phyloP scores from a whole-genome alignment of 306 rosid species.

The Vigna reflexopilosa region DNA sequence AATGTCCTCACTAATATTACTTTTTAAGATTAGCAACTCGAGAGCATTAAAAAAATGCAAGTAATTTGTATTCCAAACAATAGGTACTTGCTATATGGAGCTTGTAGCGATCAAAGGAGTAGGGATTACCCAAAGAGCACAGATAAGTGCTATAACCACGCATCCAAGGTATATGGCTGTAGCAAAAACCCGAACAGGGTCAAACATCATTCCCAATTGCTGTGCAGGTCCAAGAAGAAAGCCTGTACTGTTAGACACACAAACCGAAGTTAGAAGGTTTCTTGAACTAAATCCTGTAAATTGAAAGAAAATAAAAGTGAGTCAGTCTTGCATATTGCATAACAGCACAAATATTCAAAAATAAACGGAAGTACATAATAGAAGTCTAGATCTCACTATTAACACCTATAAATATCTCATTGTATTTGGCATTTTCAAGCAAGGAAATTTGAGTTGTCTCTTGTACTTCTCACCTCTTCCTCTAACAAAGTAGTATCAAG shows the following conservation, averaged over 20 bases:
- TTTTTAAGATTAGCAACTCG: neutral
- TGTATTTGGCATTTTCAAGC: too few species aligned
- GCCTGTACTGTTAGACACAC: constrained; percentile 83
- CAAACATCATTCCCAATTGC: constrained; percentile 90
- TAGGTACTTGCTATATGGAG: constrained; percentile 3
- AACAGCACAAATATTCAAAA: neutral
- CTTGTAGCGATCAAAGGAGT: constrained; percentile 15
- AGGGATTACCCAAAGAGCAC: constrained; percentile 83
- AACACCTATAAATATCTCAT: too few species aligned
- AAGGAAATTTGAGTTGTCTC: too few species aligned
- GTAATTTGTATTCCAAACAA: constrained; percentile 4
- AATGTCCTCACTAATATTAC: constrained; percentile 16
- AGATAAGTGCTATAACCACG: constrained; percentile 83
- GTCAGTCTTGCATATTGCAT: neutral
- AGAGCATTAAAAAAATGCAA: constrained; percentile 6
- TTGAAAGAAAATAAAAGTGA: constrained; percentile 29
- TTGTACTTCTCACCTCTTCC: too few species aligned
- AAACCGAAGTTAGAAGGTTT: constrained; percentile 43
- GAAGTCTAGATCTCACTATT: too few species aligned
- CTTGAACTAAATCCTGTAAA: constrained; percentile 27
- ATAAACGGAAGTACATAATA: constrained; percentile 3
- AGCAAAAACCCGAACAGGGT: constrained; percentile 76
- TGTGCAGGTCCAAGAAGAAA: constrained; percentile 83
- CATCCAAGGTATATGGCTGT: constrained; percentile 87
- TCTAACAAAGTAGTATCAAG: too few species aligned